Evolutionary conservation across 768 basidiomycete species (phyloP), one percentile per base, ranked within the genome.

Genomic region (Tylopilus felleus): DNA sequence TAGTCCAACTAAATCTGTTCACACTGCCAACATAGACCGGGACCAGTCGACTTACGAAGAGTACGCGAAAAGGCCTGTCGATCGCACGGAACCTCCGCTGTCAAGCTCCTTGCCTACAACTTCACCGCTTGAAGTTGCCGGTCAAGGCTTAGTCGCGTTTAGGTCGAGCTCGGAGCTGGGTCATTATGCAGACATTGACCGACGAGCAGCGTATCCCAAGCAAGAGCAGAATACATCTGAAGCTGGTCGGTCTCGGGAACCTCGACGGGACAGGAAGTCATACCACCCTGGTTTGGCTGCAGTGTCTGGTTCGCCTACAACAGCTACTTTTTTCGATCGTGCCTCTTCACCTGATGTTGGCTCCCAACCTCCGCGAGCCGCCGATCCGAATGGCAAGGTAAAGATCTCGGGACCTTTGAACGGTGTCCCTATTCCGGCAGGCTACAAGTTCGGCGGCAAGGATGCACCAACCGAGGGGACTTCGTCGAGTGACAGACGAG

Each of bases 351-450:
- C 78, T 28, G 84, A 87, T 52, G 74, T 83, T 43, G 70, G 71
- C 4, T 71, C 78, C 28, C 79, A 79, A 21, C 81, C 80, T 43
- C 27, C 52, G 5, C 63, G 81, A 78, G 58, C 81, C 79, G 60
- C 73, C 72, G 85, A 88, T 52, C 65, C 68, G 25, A 77, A 77
- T 45, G 76, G 78, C 25, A 88, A 86, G 67, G 83, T 85, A 46
- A 93, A 94, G 72, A 97, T 98, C 47, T 95, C 93, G 17, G 90
- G 84, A 1, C 95, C 94, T 31, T 77, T 93, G 67, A 86, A 86
- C 54, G 93, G 91, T 8, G 82, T 83, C 14, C 90, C 87, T 40
- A 89, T 96, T 35, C 93, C 93, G 5, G 80, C 83, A 31, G 93
- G 93, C 0, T 92, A 87, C 78, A 95, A 94, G 72, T 98, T 95